A percentile compares a stretch with the other conserved stretches of the same genome.
phyloP scores from a whole-genome alignment of 225 moss, liverwort and hornwort species.

The Thuidium tamariscinum region DNA sequence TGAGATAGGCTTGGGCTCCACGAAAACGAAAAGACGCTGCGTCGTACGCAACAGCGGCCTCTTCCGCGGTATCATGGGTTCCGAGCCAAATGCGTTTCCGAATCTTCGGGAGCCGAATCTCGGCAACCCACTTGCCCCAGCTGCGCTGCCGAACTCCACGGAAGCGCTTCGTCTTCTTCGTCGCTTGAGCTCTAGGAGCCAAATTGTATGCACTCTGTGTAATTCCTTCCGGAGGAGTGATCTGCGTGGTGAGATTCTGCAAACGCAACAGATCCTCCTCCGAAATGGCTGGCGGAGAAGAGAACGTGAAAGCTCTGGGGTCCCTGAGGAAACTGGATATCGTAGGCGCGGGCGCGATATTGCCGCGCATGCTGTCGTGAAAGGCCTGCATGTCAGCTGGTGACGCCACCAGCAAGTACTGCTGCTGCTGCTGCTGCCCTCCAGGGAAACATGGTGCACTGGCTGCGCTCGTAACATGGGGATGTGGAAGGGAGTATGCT shows the following conservation, averaged over 20 bases:
- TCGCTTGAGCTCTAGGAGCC: conserved; percentile 18
- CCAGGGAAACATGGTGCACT: background rate
- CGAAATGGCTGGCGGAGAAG: background rate
- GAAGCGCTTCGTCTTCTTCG: conserved; percentile 41
- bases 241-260: background rate
- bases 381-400: background rate
- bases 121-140: conserved; percentile 91
- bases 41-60: conserved; percentile 76
- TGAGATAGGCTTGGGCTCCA: conserved; percentile 37
- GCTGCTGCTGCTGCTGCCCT: conserved; percentile 3
- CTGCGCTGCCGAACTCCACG: conserved; percentile 69
- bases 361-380: background rate
- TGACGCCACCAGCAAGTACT: conserved; percentile 9
- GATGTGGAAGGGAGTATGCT: background rate
- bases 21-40: conserved; percentile 24
- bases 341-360: background rate
- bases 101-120: conserved; percentile 60
- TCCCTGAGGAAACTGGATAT: background rate
- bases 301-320: background rate
- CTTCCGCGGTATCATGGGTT: conserved; percentile 65
- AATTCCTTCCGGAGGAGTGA: background rate
- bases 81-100: conserved; percentile 69
- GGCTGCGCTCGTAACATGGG: background rate
- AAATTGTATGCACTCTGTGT: background rate
- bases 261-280: background rate